Base-by-base conservation (phyloP, 2,329 filamentous ascomycete species). In the Hypoxylon sp. region DNA sequence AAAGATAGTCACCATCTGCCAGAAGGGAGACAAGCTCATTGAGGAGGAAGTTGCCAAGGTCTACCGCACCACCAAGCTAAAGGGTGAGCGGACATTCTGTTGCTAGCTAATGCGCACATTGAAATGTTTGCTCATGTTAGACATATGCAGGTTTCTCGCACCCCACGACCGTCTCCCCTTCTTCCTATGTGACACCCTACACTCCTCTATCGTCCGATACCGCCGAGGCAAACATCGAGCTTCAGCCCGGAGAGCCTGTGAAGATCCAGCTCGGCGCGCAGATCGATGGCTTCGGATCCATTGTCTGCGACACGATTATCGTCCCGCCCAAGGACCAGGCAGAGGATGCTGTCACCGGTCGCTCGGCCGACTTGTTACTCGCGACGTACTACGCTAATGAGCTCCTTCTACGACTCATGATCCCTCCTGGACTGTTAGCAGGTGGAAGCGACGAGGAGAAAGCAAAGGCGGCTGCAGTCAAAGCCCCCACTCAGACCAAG, bases 221-320 rank as follows among this genome's bases (percentile, higher is more conserved):
- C 79, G 89, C 91, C 78, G 96, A 99, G 84, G 93, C 95, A 67
- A 87, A 86, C 61, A 85, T 87, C 50, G 89, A 90, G 75, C 86
- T 99, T 73, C 92, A 97, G 83, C 86, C 90, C 53, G 91, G 90
- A 67, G 96, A 99, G 83, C 83, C 92, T 67, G 87, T 97, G 82
- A 99, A 99, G 88, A 96, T 99, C 79, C 96, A 99, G 83, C 89
- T 99, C n/a, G 96, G 96, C 76, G 96, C 96, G 54, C 96, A 99
- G 83, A 97, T 99, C 70, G 93, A 98, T 82, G 96, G 96, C 57
- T 97, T 98, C 77, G 93, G 93, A 73, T 92, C 95, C 72, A 97
- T 99, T 78, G 92, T 97, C 73, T 97, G 96, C 82, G 92, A 97
- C 81, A 97, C 93, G 64, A 85, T 98, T 72, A 80, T 97, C 63